Evolutionary conservation across 2,329 filamentous ascomycete genomes (phyloP), one percentile per base, ranked within the genome.

Genomic region (Daldinia sp.): DNA sequence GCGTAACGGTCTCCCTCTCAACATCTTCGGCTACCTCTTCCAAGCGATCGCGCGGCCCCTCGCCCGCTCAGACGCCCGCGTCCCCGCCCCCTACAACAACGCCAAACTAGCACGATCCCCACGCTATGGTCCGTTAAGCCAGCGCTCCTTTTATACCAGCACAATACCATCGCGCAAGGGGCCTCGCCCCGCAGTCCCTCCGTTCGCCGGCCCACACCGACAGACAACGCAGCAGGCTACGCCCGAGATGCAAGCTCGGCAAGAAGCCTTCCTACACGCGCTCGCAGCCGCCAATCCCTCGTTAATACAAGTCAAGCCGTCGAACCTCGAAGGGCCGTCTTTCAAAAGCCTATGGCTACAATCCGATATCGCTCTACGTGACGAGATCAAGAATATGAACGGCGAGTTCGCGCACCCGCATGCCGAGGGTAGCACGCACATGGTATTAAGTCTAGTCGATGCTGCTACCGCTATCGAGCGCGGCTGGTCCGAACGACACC

Each of bases 1-100:
- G 1, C 74, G 74, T 1, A 79, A 80, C 50, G 79, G 79, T 10
- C 58, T 80, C 0, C 79, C 80, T 0, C 72, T 80, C 69, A 82
- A 81, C 58, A 27, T 76, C 30, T 53, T 73, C 27, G 80, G 80
- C 37, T 82, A 78, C 76, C 64, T 77, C 0, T n/a, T 76, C 9
- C 77, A 79, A 61, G 66, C 70, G 6, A 5, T 67, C 6, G 56
- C 75, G 5, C 71, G 71, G 37, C 68, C 71, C 2, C 27, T 79
- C n/a, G 72, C 73, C 7, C 61, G 72, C 13, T 61, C 61, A 19
- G 78, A 80, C 61, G 71, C 72, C 3, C 61, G 73, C n/a, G 71
- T 71, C 4, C 69, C 74, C 0, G 58, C 59, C 6, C 71, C 72
- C 3, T 77, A 75, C 61, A 53, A 68, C 39, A 54, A 55, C 13